Base-by-base conservation (phyloP, 2,329 filamentous ascomycete species). In the Ascochyta fabae region DNA sequence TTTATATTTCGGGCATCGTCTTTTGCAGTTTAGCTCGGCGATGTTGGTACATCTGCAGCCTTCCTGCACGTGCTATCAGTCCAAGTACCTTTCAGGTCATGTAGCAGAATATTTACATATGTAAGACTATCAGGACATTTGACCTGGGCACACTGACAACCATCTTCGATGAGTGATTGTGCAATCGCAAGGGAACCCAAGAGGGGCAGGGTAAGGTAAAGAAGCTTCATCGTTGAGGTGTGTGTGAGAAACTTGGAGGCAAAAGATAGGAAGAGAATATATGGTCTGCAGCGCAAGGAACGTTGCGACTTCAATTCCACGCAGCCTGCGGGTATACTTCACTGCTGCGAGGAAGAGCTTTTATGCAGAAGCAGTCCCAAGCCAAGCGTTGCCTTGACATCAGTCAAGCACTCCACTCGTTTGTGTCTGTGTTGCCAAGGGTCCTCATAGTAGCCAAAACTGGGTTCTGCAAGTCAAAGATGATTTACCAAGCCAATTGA, bases 1-100 rank as follows among this genome's bases (percentile, higher is more conserved):
- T 2, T 46, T 24, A 49, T 73, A 72, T 1, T 61, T 53, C 12
- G 68, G 66, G 43, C 71, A 74, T 23, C 24, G 44, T 9, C 52
- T 42, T 22, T 65, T 57, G 59, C 71, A 74, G 0, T 56, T 38
- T 24, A 48, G 57, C 51, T 74, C 71, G 1, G 63, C 56, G 33
- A 42, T 41, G 48, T 73, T 74, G 43, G 67, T 46, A 43, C 71
- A 74, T 33, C 58, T 40, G 48, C 71, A 74, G 13, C 68, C 62
- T 36, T 53, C 56, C 71, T 73, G 10, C 3, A 8, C 8, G 3
- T 10, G 6, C 7, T 31, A 15, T 55, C 16, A 61, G 45, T 34
- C 10, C 8, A 16, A 22, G 27, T 5, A 15, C 35, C 23, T 26
- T 39, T 46, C 13, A 16, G 42, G 15, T 8, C 2, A 39, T 29